Evolutionary conservation across 768 basidiomycete genomes (phyloP), one percentile per base, ranked within the genome.

Genomic region (Ramaria rubella): DNA sequence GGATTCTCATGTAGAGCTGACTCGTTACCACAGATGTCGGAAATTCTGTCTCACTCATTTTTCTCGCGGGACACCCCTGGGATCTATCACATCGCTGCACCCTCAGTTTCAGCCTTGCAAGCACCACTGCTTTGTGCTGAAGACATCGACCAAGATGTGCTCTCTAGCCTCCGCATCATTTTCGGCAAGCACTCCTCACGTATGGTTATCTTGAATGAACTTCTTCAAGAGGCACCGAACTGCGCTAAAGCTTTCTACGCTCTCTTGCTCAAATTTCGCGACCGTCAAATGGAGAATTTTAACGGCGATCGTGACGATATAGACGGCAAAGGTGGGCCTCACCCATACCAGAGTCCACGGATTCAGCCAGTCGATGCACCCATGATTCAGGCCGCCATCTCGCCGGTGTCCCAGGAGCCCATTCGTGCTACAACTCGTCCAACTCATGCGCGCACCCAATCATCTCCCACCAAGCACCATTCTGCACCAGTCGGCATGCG

Each of bases 241-340:
- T 79, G 90, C 58, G 87, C 90, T 9, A 94, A 94, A 67, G 89
- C 88, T 0, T 93, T 94, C 69, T 95, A 94, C 66, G 91, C 86
- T 66, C 78, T 95, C 34, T 78, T 95, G 19, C 75, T 81, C 38
- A 80, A 80, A 68, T 88, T 91, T 64, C 81, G 87, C 58, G 85
- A 90, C 62, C 81, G 80, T 55, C 73, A 73, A 1, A 71, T 82
- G 63, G 74, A 80, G 63, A 78, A 81, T 45, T 75, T 79, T 63
- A 78, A 75, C n/a, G 77, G 49, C 44, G 58, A 61, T 42, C 45
- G 42, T 17, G 52, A 26, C 12, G 27, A 15, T 14, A 14, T 19
- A 11, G 52, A 42, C 6, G 15, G 38, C n/a, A 29, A 45, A 43
- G 15, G 8, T 30, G 43, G 48, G 29, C 55, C 27, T 8, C 30